Conservation (phyloP, 78 protist genomes). For the Guillardia theta region DNA sequence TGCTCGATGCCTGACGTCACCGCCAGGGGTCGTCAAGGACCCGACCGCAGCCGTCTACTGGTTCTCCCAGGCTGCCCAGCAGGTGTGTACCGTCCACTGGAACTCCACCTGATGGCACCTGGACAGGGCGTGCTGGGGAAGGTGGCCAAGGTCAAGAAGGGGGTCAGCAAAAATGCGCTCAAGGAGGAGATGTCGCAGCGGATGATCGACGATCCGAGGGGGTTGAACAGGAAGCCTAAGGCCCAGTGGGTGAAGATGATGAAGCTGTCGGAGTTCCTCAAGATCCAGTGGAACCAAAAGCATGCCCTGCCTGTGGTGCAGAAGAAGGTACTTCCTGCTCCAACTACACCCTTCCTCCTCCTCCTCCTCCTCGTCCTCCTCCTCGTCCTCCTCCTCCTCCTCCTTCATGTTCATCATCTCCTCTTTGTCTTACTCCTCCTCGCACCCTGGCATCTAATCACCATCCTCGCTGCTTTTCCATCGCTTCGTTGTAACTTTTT, state of each 20-base stretch:
- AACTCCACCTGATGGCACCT: too few species aligned
- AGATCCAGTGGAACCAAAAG: not conserved
- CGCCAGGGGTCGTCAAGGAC: not conserved
- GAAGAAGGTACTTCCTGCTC: too few species aligned
- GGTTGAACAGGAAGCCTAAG: not conserved
- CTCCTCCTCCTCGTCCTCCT: not conserved
- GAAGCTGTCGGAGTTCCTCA: not conserved
- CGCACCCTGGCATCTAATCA: not conserved
- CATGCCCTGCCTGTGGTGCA: too few species aligned
- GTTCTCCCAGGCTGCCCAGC: not conserved
- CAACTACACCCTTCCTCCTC: not conserved
- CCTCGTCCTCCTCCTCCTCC: not conserved
- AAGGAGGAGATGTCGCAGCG: not conserved
- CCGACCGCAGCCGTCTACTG: not conserved
- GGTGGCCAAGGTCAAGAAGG: not conserved
- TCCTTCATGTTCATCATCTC: not conserved
- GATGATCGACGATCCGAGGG: not conserved
- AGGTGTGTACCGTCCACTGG: too few species aligned
- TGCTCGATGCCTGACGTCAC: too few species aligned
- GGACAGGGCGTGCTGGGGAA: not conserved
- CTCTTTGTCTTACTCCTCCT: not conserved
- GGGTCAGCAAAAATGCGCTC: not conserved
- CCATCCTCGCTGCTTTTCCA: not conserved
- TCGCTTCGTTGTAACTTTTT: not conserved
- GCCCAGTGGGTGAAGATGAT: not conserved